Evolutionary conservation across 2,329 filamentous ascomycete genomes (phyloP), one percentile per base, ranked within the genome.

Genomic region (Penicillium sp.): DNA sequence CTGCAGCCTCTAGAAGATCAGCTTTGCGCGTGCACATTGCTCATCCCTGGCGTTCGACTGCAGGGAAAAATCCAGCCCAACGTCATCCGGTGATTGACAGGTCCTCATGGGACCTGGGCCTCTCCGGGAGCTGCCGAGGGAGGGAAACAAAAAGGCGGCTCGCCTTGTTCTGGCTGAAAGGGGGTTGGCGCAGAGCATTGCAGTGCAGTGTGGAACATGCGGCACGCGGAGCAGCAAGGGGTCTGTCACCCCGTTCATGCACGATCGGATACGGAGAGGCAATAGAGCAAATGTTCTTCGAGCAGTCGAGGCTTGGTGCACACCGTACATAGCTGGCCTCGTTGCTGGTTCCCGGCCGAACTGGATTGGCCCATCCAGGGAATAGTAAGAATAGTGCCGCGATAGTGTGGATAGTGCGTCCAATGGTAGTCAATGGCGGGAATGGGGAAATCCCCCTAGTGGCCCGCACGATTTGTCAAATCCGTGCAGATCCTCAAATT

Each of bases 141-240:
- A n/a, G 46, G 45, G 24, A 36, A 43, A 41, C 32, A 46, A 49
- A n/a, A 43, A 37, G 45, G 52, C 52, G 51, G 51, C 51, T 53
- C 45, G 27, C 41, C 24, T 26, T 37, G 24, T 36, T 15, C 17
- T 17, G 20, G 12, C 20, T 10, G n/a, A 26, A 46, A 45, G 43
- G 43, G 46, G 29, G 40, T n/a, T 30, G 48, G 27, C 20, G 43
- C 34, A 27, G 17, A 37, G 33, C 49, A 47, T 32, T 41, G 52
- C 46, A 48, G 37, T 32, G 42, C 45, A 49, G 44, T 40, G 53
- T 69, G 59, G 62, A 62, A 68, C 67, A 64, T 65, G 51, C 62
- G 58, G 62, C 64, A 68, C 65, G 62, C 64, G 64, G 63, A 60
- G 51, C 60, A 64, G 64, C 52, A 69, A 68, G 65, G 67, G 66